Percentiles rank a stretch among this genome's conserved stretches.
Evolutionary conservation across 331 rosid species (phyloP).

Genomic region (Dryas integrifolia): DNA sequence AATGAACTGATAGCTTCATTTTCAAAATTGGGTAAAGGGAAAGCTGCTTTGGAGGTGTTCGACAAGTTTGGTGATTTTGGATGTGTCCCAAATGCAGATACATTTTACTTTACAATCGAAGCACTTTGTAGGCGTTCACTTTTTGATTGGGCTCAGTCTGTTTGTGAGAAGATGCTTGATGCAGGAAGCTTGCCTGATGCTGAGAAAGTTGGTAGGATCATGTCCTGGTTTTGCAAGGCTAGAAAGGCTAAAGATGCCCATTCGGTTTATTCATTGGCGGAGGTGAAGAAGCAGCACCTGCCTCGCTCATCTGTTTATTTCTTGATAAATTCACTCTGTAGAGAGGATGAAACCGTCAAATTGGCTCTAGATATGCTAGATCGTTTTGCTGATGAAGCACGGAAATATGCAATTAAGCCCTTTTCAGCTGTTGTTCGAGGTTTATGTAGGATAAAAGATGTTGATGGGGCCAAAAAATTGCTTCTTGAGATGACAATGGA

Average conservation of each 20-base stretch:
- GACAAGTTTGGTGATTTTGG: conserved; percentile 48
- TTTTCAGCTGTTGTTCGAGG: conserved; percentile 55
- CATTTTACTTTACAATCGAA: conserved; percentile 53
- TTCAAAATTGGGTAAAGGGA: conserved; percentile 68
- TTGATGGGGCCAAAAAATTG: conserved; percentile 48
- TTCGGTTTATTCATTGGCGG: conserved; percentile 47
- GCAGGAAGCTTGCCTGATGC: conserved; percentile 42
- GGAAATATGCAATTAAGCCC: conserved; percentile 52
- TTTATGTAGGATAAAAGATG: conserved; percentile 62
- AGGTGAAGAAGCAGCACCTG: conserved; percentile 37
- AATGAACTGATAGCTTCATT: conserved; percentile 49
- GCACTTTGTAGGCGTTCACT: conserved; percentile 55
- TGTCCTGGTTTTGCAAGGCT: conserved; percentile 72
- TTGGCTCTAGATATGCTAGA: conserved; percentile 54
- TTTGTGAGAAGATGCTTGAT: conserved; percentile 61
- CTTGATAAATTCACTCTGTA: conserved; percentile 46
- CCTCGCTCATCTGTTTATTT: conserved; percentile 34
- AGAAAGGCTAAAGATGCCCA: conserved; percentile 48
- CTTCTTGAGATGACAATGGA: conserved; percentile 58
- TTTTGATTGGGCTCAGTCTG: conserved; percentile 54
- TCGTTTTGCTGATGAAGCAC: conserved; percentile 41
- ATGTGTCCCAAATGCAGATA: conserved; percentile 55
- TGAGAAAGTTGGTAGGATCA: conserved; percentile 52
- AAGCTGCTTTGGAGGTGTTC: conserved; percentile 60
- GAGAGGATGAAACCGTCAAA: conserved; percentile 49